Evolutionary conservation across 257 asterid genomes (phyloP).

Genomic region (Solanum virginianum): DNA sequence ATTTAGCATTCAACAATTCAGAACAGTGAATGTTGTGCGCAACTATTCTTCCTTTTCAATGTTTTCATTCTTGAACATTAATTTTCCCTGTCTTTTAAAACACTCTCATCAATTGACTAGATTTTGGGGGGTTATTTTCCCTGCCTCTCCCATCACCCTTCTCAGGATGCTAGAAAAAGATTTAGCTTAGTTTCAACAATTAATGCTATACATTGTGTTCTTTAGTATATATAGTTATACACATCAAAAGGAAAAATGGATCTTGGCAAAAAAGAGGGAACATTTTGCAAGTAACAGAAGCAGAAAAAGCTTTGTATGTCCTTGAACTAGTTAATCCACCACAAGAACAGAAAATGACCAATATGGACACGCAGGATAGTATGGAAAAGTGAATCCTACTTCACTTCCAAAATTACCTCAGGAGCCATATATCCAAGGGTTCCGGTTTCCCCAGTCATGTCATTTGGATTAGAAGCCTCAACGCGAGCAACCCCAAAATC

Average conservation of each 20-base stretch:
- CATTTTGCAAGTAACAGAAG: neutral
- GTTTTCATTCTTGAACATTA: neutral
- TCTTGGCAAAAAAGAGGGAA: neutral
- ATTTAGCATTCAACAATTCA: neutral
- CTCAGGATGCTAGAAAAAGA: neutral
- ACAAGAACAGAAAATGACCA: neutral
- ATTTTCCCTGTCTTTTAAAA: neutral
- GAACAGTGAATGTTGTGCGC: neutral
- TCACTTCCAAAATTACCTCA: constrained; percentile 34
- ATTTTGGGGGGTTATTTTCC: neutral
- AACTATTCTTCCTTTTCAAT: neutral
- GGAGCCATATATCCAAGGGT: constrained; percentile 97
- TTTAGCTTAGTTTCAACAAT: neutral
- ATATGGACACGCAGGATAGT: neutral
- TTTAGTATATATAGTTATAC: neutral
- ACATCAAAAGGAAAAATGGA: neutral
- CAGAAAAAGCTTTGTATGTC: neutral
- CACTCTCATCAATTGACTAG: neutral
- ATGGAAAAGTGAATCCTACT: neutral
- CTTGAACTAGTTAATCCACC: neutral
- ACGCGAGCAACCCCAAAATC: constrained; percentile 90
- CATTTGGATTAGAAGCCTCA: constrained; percentile 84
- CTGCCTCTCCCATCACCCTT: neutral
- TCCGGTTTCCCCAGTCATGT: constrained; percentile 91
- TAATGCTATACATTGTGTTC: neutral